Base-by-base conservation (phyloP, 768 basidiomycete species). In the Tricholoma terreum region DNA sequence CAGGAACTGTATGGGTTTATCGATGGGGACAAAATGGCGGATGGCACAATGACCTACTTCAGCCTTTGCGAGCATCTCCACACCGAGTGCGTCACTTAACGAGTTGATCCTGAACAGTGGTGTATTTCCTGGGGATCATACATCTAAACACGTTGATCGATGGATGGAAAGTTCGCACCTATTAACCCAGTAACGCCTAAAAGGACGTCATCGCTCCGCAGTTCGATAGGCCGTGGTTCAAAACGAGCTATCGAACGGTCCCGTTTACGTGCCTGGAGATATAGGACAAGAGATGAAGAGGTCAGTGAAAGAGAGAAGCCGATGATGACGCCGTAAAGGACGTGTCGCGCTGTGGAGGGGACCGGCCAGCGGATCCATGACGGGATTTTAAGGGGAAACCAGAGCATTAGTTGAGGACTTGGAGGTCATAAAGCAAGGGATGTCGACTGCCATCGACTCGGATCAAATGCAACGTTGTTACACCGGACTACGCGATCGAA, bases 21-120 rank as follows among this genome's bases (percentile, higher is more conserved):
- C 30, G 35, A 51, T 38, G 22, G 31, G 27, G n/a, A 5, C 2
- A 43, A n/a, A 34, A 45, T 17, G 33, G 24, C 42, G 15, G 27
- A 50, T 40, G 6, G 34, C 24, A 52, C 7, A 27, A 57, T 8
- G 24, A 56, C 75, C 48, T 56, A 92, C 94, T 80, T 98, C 95
- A 10, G 93, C 93, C 73, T 98, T 98, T 11, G 92, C 95, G 9
- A 98, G 78, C 63, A 99, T 94, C 66, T 98, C 94, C 6, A 97
- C 89, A 17, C 94, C 94, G 2, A 97, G 79, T 0, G 87, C 88
- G 71, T 97, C 81, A 69, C 94, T 98, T 62, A 98, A 71, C 1
- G 93, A 95, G 62, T 90, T 90, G 51, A 98, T 95, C 60, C 95
- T 80, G 45, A 98, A 77, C 56, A 99, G 76, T 1, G 97, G 96